Conservation (phyloP, 306 rosid genomes). For the Sphenostylis stenocarpa region DNA sequence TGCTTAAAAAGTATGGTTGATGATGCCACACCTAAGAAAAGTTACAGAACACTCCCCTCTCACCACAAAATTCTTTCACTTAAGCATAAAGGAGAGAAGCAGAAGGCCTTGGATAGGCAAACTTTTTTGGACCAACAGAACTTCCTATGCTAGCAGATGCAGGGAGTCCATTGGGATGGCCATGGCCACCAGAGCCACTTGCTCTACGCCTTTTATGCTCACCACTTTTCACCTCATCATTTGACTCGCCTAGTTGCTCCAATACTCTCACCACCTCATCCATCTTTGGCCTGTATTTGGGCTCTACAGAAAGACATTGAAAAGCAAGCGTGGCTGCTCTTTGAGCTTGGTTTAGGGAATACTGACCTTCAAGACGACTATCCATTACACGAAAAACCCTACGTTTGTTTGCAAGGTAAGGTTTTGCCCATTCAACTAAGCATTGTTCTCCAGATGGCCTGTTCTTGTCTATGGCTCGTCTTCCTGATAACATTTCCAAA, state of each 20-base stretch:
- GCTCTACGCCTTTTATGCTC: conserved; percentile 25
- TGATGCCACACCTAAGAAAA: conserved; percentile 8
- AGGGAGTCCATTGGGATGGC: conserved; percentile 17
- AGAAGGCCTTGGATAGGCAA: conserved; percentile 61
- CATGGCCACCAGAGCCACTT: conserved; percentile 17
- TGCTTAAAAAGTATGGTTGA: conserved; percentile 19
- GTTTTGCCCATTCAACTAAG: conserved; percentile 85
- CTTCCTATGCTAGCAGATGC: conserved; percentile 25
- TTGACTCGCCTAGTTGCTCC: conserved; percentile 64
- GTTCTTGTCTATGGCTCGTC: conserved; percentile 74
- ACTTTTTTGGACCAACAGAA: conserved; percentile 16
- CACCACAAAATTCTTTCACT: background rate
- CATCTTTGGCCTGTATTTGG: conserved; percentile 64
- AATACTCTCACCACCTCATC: conserved; percentile 57
- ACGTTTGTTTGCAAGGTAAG: conserved; percentile 57
- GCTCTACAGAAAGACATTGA: conserved; percentile 60
- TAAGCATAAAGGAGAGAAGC: conserved; percentile 46
- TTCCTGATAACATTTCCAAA: conserved; percentile 74
- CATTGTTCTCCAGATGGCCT: conserved; percentile 81
- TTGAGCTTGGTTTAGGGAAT: conserved; percentile 51
- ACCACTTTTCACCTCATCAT: conserved; percentile 21
- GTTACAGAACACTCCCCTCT: background rate
- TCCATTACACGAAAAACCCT: conserved; percentile 65
- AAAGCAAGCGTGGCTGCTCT: conserved; percentile 63
- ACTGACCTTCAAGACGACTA: conserved; percentile 66